These are phyloP conservation scores for Melanomma pulvis-pyrius DNA, from an alignment of 495 filamentous ascomycete genomes.

Conservation along the genomic window DNA sequence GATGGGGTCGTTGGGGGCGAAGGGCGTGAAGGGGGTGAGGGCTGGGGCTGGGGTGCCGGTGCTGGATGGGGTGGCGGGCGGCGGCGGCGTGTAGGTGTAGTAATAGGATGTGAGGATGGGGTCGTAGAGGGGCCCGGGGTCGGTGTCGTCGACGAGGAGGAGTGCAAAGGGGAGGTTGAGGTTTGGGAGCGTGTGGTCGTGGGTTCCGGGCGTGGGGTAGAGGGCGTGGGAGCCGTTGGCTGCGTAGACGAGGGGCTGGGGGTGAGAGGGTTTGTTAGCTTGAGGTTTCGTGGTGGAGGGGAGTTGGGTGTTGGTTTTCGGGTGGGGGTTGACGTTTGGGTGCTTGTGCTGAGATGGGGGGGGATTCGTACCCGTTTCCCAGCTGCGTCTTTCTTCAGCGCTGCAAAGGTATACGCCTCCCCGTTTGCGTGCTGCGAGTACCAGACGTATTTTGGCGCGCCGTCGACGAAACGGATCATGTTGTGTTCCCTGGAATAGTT, in stretches of 20 bases:
- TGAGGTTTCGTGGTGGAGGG: neutral
- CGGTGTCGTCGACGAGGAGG: slow-evolving; percentile 32
- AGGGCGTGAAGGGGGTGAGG: neutral
- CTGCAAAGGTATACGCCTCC: slow-evolving; percentile 62
- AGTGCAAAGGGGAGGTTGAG: slow-evolving; percentile 30
- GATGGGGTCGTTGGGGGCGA: slow-evolving; percentile 41
- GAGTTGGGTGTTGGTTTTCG: neutral
- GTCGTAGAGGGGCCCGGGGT: slow-evolving; percentile 53
- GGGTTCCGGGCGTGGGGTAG: slow-evolving; percentile 55
- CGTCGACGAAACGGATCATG: slow-evolving; percentile 67
- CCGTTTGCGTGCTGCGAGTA: slow-evolving; percentile 64
- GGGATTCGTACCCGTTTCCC: slow-evolving; percentile 29
- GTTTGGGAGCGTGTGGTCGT: slow-evolving; percentile 42
- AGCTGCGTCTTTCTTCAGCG: slow-evolving; percentile 52
- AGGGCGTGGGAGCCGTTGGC: slow-evolving; percentile 62
- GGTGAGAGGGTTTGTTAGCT: neutral
- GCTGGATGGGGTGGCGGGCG: slow-evolving; percentile 8
- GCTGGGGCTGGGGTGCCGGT: neutral
- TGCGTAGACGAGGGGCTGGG: slow-evolving; percentile 54
- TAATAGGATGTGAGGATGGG: slow-evolving; percentile 54
- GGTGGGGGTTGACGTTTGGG: too few species aligned
- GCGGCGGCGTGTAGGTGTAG: slow-evolving; percentile 52
- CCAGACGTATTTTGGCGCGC: slow-evolving; percentile 61
- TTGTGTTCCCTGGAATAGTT: slow-evolving; percentile 58
- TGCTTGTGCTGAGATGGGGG: too few species aligned